phyloP scores from a whole-genome alignment of 2,329 filamentous ascomycete species.

The Alternaria gansuensis region DNA sequence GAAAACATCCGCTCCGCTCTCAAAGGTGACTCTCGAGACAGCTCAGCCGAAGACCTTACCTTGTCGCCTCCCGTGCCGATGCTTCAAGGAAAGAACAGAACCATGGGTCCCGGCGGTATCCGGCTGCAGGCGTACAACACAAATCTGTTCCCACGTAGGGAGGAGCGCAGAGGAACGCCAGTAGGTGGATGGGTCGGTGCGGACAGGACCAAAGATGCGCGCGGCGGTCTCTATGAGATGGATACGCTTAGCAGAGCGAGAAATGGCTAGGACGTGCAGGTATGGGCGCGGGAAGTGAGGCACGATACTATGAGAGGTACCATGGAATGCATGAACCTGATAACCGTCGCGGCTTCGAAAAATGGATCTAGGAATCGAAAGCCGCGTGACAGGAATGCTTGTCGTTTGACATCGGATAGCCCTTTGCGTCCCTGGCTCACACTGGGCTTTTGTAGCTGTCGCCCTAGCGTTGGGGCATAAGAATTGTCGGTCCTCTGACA shows the following conservation, averaged over 20 bases:
- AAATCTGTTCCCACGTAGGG: slow-evolving; percentile 42
- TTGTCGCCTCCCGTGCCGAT: slow-evolving; percentile 13
- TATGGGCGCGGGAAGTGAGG: background rate
- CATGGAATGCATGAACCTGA: background rate
- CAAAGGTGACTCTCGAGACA: slow-evolving; percentile 27
- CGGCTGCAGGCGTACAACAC: slow-evolving; percentile 39
- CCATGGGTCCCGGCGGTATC: slow-evolving; percentile 3
- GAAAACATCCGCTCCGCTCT: slow-evolving; percentile 47
- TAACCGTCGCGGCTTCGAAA: slow-evolving; percentile 4
- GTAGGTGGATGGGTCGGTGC: slow-evolving; percentile 20
- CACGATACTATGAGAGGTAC: background rate
- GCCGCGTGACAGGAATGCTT: background rate
- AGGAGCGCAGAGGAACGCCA: slow-evolving; percentile 27
- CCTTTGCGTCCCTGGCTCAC: background rate
- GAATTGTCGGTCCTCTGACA: background rate
- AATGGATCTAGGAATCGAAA: background rate
- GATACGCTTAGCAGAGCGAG: background rate
- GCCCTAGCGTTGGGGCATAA: background rate
- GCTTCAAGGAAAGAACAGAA: background rate
- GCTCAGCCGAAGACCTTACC: slow-evolving; percentile 30
- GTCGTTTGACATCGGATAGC: background rate
- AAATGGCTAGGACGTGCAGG: background rate
- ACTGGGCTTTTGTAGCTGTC: background rate
- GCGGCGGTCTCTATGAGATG: background rate
- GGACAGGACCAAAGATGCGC: slow-evolving; percentile 1